Conservation (phyloP, 495 filamentous ascomycete genomes). For the Neurospora sp. region DNA sequence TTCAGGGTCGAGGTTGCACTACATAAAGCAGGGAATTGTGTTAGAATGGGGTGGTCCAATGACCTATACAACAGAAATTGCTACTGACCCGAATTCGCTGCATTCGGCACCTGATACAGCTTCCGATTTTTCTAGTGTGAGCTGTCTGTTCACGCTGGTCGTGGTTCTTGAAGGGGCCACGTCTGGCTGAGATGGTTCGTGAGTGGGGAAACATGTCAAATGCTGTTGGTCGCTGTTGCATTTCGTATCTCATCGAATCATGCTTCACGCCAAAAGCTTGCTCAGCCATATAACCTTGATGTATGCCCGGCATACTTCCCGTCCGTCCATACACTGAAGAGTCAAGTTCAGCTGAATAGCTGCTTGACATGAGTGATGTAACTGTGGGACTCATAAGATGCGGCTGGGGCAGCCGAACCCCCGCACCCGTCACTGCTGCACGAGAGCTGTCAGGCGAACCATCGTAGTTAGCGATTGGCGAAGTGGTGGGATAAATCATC, state of each 20-base stretch:
- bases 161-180: slow-evolving; percentile 38
- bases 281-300: slow-evolving; percentile 4
- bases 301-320: background rate
- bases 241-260: slow-evolving; percentile 8
- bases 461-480: slow-evolving; percentile 20
- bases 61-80: background rate
- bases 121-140: slow-evolving; percentile 39
- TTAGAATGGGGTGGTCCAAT: slow-evolving; percentile 1
- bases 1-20: slow-evolving; percentile 37
- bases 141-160: slow-evolving; percentile 37
- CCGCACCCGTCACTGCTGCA: background rate
- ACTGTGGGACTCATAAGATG: slow-evolving; percentile 2
- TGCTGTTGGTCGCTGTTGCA: background rate
- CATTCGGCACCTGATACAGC: slow-evolving; percentile 43
- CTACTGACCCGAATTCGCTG: slow-evolving; percentile 42
- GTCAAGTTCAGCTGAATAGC: slow-evolving; percentile 2
- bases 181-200: slow-evolving; percentile 24
- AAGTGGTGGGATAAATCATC: slow-evolving; percentile 33
- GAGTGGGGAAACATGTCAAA: slow-evolving; percentile 11
- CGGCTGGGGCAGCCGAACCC: slow-evolving; percentile 2
- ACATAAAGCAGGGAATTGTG: background rate
- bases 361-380: slow-evolving; percentile 1
- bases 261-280: slow-evolving; percentile 5
- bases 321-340: slow-evolving; percentile 6
- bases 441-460: slow-evolving; percentile 4